These are phyloP conservation scores for Venustampulla echinocandica DNA, from an alignment of 495 filamentous ascomycete genomes.

Conservation along the genomic window DNA sequence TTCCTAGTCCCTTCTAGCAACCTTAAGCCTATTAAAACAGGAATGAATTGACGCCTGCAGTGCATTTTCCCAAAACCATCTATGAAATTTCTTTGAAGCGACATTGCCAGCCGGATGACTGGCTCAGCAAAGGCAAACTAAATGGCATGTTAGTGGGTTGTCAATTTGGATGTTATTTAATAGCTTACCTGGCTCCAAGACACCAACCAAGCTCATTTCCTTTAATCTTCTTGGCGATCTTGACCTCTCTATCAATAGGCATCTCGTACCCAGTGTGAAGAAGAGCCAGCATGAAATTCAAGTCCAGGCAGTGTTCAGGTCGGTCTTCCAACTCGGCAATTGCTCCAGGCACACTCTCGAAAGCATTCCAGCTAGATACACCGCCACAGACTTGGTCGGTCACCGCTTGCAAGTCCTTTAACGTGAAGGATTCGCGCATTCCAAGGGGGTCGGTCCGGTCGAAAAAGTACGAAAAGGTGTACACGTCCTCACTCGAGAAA, in stretches of 20 bases:
- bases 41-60: slow-evolving; percentile 15
- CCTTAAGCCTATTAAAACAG: slow-evolving; percentile 4
- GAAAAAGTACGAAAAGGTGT: slow-evolving; percentile 95
- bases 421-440: slow-evolving; percentile 90
- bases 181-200: slow-evolving; percentile 80
- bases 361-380: slow-evolving; percentile 65
- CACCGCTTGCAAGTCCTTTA: slow-evolving; percentile 78
- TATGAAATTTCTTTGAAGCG: slow-evolving; percentile 46
- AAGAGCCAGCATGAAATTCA: slow-evolving; percentile 90
- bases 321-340: slow-evolving; percentile 64
- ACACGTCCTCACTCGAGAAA: slow-evolving; percentile 84
- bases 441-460: slow-evolving; percentile 86
- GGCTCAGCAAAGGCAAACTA: slow-evolving; percentile 65
- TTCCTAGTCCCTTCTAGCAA: background rate
- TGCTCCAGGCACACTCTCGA: slow-evolving; percentile 63
- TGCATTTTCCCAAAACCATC: slow-evolving; percentile 12
- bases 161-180: background rate
- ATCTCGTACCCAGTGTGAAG: slow-evolving; percentile 97
- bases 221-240: slow-evolving; percentile 98
- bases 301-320: slow-evolving; percentile 85
- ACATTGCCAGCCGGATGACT: slow-evolving; percentile 70
- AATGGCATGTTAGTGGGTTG: slow-evolving; percentile 4
- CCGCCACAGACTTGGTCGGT: slow-evolving; percentile 79
- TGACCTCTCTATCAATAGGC: slow-evolving; percentile 90
- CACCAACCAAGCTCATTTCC: slow-evolving; percentile 97